These are phyloP conservation scores for Mycena latifolia DNA, from an alignment of 768 basidiomycete species.

Conservation along the genomic window DNA sequence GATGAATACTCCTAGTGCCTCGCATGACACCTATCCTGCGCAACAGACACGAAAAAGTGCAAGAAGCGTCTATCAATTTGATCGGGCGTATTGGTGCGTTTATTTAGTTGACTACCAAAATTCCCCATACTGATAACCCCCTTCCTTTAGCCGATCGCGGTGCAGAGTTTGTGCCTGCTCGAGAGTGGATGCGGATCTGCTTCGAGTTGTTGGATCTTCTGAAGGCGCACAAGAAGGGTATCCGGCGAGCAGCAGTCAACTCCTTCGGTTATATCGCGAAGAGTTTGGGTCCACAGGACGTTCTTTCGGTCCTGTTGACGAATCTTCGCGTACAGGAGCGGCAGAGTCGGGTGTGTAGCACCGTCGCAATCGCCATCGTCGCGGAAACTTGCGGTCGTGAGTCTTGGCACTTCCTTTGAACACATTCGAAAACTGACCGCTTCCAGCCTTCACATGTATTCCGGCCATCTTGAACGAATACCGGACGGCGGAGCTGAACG, in stretches of 20 bases:
- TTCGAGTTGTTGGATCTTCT: conserved; percentile 97
- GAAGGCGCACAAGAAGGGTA: conserved; percentile 99
- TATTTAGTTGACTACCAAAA: conserved; percentile 26
- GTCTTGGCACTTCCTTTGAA: conserved; percentile 38
- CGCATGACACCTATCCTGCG: conserved; percentile 99
- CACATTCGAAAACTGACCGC: conserved; percentile 26
- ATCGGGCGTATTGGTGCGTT: conserved; percentile 92
- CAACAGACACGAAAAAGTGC: conserved; percentile 99
- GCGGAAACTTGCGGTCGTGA: conserved; percentile 91
- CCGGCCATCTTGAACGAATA: conserved; percentile 99
- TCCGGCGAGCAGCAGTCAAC: conserved; percentile 98
- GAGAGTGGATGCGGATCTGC: conserved; percentile 99
- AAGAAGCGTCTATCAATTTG: conserved; percentile 99
- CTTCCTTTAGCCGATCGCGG: conserved; percentile 86
- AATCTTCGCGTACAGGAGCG: conserved; percentile 99
- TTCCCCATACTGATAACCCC: conserved; percentile 18
- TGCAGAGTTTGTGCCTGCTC: conserved; percentile 97
- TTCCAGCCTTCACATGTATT: conserved; percentile 93
- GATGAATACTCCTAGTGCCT: conserved; percentile 71
- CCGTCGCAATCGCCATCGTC: conserved; percentile 97
- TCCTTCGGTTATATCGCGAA: conserved; percentile 99
- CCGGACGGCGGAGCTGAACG: conserved; percentile 97
- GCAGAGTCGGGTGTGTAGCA: conserved; percentile 98
- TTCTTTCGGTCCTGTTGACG: conserved; percentile 93
- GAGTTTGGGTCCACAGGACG: conserved; percentile 98